Evolutionary conservation across 257 asterid species (phyloP).

Genomic region (Hygrophila difformis): DNA sequence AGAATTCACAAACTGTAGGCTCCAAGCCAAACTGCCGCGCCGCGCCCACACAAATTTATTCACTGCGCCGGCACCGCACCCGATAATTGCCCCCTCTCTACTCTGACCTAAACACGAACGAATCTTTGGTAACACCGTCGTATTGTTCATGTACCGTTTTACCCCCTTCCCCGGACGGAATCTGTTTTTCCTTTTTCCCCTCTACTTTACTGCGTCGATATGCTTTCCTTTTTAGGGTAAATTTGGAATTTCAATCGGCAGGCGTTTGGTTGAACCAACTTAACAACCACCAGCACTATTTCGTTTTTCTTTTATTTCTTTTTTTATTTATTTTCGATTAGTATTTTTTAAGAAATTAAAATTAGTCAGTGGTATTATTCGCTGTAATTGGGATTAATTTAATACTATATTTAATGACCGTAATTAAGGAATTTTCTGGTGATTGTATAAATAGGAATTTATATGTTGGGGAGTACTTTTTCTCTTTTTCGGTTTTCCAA

Average conservation of each 20-base stretch:
- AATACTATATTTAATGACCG: not conserved
- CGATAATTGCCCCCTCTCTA: constrained; percentile 4
- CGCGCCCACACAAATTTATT: constrained; percentile 5
- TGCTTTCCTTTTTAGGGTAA: too few species aligned
- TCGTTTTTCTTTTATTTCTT: constrained; percentile 14
- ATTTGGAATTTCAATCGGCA: constrained; percentile 18
- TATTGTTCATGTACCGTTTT: too few species aligned
- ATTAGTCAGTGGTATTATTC: constrained; percentile 5
- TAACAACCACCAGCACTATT: constrained; percentile 52
- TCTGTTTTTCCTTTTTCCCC: too few species aligned
- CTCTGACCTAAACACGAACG: constrained; percentile 8
- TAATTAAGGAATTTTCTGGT: constrained; percentile 1
- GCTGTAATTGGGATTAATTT: constrained; percentile 4
- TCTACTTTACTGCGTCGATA: too few species aligned
- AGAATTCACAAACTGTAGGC: not conserved
- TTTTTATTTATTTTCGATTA: too few species aligned
- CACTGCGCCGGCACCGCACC: constrained; percentile 13
- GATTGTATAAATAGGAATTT: constrained; percentile 24
- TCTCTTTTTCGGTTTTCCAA: constrained; percentile 51
- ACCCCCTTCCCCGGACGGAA: constrained; percentile 7
- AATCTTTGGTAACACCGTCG: constrained; percentile 20
- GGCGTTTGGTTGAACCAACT: constrained; percentile 70
- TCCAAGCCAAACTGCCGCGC: not conserved
- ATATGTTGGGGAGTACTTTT: constrained; percentile 35
- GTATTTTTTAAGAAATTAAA: too few species aligned